Conservation (phyloP, 1,139 yeast species). For the Scheffersomyces illinoinensis region DNA sequence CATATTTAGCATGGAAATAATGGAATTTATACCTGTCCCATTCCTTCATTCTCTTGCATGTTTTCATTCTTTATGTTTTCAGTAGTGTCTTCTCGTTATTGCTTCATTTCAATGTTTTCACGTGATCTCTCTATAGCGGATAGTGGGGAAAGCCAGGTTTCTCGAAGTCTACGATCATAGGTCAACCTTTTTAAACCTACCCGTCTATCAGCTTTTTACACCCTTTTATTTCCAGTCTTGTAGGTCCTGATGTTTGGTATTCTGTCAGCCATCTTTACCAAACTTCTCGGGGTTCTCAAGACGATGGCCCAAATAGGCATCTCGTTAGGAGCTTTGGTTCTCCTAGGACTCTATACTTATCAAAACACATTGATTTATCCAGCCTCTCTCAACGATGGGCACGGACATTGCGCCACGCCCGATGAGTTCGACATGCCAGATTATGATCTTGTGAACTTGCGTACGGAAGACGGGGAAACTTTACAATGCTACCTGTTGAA, state of each 20-base stretch:
- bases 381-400: constrained; percentile 74
- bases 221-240: not conserved
- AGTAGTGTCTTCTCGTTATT: not conserved
- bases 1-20: no score
- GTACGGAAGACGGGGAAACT: constrained; percentile 65
- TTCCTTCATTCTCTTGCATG: not conserved
- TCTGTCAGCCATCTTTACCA: constrained; percentile 1
- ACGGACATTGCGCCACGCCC: constrained; percentile 77
- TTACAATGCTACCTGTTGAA: constrained; percentile 46
- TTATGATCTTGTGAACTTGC: constrained; percentile 60
- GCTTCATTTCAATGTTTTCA: not conserved
- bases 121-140: not conserved
- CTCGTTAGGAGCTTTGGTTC: constrained; percentile 38
- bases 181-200: no score
- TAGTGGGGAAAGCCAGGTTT: not conserved
- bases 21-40: not conserved
- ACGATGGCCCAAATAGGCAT: constrained; percentile 27
- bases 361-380: constrained; percentile 82
- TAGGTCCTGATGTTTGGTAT: not conserved
- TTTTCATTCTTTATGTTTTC: not conserved
- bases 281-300: constrained; percentile 10
- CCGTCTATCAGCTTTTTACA: not conserved
- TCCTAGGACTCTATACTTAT: constrained; percentile 61
- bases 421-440: constrained; percentile 63
- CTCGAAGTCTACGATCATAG: not conserved